Evolutionary conservation across 2,329 filamentous ascomycete species (phyloP).

Genomic region (Rosellinia necatrix): DNA sequence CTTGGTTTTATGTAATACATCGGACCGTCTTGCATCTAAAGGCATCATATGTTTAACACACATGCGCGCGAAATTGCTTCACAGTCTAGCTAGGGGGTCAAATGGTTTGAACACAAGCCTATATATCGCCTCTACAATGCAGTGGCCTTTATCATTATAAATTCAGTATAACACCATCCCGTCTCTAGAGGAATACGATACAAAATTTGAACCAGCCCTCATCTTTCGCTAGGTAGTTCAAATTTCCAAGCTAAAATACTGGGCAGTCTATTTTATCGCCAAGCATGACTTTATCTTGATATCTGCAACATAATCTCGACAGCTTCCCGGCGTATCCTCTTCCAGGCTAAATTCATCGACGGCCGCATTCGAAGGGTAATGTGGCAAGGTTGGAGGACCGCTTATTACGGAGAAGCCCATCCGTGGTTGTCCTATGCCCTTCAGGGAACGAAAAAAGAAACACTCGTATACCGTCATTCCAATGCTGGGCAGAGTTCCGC

Average conservation of each 20-base stretch:
- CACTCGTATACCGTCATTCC: constrained; percentile 10
- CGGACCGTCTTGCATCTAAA: not conserved
- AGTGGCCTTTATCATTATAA: too few species aligned
- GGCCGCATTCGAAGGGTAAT: constrained; percentile 12
- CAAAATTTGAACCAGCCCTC: too few species aligned
- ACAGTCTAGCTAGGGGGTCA: too few species aligned
- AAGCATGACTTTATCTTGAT: not conserved
- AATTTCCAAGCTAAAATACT: not conserved
- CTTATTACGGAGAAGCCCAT: constrained; percentile 26
- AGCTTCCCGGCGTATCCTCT: not conserved
- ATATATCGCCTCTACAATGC: too few species aligned
- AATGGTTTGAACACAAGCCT: too few species aligned
- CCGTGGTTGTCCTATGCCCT: constrained; percentile 24
- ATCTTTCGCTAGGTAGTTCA: too few species aligned
- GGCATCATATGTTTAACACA: too few species aligned
- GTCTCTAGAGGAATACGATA: too few species aligned
- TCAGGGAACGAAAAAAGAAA: constrained; percentile 12
- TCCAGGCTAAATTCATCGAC: constrained; percentile 35
- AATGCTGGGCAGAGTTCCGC: constrained; percentile 30
- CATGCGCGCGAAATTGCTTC: too few species aligned
- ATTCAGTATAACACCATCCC: too few species aligned
- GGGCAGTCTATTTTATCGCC: not conserved
- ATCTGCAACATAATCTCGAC: not conserved
- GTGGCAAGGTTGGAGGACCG: constrained; percentile 22
- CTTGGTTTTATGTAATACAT: not conserved